These are phyloP conservation scores for Fallopia convolvulus DNA, from an alignment of 148 eudicot genomes.

Conservation along the genomic window DNA sequence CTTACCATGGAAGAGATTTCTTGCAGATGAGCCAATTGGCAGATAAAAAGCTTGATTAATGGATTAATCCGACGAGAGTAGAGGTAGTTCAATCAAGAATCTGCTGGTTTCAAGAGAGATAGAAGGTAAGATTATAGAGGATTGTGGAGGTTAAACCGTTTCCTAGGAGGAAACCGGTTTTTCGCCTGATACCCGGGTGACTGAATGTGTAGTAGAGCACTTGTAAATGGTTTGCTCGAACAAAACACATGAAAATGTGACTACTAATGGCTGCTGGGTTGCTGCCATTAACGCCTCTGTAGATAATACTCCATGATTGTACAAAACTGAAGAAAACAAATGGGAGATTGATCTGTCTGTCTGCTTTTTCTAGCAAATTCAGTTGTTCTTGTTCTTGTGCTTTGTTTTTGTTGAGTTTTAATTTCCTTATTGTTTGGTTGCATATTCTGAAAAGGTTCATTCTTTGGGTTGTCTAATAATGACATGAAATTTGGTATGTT, in stretches of 20 bases:
- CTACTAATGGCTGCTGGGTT: neutral
- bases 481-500: no score
- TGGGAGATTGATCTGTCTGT: neutral
- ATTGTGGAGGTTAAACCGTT: neutral
- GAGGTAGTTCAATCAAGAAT: neutral
- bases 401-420: no score
- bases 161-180: neutral
- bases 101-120: neutral
- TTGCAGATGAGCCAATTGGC: neutral
- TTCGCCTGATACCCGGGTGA: neutral
- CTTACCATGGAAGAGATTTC: neutral
- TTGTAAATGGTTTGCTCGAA: neutral
- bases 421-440: no score
- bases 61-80: neutral
- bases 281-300: conserved; percentile 6
- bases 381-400: neutral
- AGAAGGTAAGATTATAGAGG: neutral
- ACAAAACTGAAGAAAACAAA: neutral
- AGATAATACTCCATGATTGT: neutral
- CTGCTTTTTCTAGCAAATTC: neutral
- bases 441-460: no score
- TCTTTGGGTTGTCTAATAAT: no score
- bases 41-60: neutral
- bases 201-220: neutral
- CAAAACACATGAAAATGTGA: neutral